These are phyloP conservation scores for Arabidopsis lyrata DNA, from an alignment of 441 rosid species.

Conservation along the genomic window DNA sequence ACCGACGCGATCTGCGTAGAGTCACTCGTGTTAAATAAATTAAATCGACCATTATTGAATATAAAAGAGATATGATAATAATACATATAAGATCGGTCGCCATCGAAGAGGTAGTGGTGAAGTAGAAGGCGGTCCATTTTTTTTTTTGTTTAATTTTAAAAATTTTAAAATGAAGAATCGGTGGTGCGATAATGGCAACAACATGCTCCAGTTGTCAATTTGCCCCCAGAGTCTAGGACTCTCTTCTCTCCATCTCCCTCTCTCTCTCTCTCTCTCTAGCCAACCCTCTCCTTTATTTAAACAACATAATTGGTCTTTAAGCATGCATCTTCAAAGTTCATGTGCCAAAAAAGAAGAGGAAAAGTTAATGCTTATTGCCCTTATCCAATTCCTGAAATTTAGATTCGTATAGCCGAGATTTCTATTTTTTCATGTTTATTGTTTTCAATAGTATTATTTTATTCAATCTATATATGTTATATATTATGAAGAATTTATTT, in stretches of 20 bases:
- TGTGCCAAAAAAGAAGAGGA: background rate
- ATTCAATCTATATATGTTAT: background rate
- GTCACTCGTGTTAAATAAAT: slow-evolving; percentile 24
- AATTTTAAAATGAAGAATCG: slow-evolving; percentile 18
- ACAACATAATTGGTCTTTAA: slow-evolving; percentile 26
- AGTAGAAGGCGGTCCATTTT: slow-evolving; percentile 38
- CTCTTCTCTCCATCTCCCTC: slow-evolving; percentile 19
- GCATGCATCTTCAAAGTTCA: slow-evolving; percentile 42
- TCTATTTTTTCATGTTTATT: background rate
- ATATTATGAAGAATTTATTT: background rate
- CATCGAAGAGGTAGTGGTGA: slow-evolving; percentile 46
- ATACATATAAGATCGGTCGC: slow-evolving; percentile 43
- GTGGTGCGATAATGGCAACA: slow-evolving; percentile 46
- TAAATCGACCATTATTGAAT: slow-evolving; percentile 14
- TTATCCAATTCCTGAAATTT: background rate
- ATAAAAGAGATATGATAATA: background rate
- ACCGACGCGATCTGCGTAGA: slow-evolving; percentile 33
- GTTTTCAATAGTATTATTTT: background rate
- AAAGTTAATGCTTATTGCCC: background rate
- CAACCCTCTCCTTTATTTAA: slow-evolving; percentile 13
- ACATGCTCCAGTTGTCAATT: slow-evolving; percentile 49
- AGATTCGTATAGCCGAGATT: background rate
- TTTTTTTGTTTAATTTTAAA: background rate
- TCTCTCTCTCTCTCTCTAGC: slow-evolving; percentile 35
- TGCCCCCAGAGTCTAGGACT: slow-evolving; percentile 44